Conservation (phyloP, 2,329 filamentous ascomycete genomes). For the Curvularia sp. region DNA sequence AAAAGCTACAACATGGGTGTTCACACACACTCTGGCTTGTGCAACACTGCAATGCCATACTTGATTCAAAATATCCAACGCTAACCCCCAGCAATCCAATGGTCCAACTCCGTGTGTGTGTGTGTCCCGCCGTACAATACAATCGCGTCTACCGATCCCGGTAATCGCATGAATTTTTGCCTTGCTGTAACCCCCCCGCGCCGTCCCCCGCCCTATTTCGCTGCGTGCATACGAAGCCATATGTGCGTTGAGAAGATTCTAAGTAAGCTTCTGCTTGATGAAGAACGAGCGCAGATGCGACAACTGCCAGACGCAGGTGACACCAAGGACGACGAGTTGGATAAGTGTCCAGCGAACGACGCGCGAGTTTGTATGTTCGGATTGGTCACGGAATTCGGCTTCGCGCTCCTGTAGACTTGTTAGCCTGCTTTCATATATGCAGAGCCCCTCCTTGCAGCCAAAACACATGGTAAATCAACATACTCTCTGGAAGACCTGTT, state of each 20-base stretch:
- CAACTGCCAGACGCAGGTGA: conserved; percentile 95
- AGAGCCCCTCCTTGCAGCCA: neutral
- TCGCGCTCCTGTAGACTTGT: conserved; percentile 77
- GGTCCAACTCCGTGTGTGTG: conserved; percentile 26
- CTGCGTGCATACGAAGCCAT: neutral
- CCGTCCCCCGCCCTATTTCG: too few species aligned
- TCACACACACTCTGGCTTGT: neutral
- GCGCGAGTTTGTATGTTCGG: conserved; percentile 87
- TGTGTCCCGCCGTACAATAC: conserved; percentile 25
- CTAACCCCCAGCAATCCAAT: conserved; percentile 15
- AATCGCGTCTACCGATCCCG: conserved; percentile 13
- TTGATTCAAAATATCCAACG: conserved; percentile 16
- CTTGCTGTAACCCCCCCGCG: conserved; percentile 1
- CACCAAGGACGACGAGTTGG: conserved; percentile 81
- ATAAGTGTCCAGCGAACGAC: conserved; percentile 94
- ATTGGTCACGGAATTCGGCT: conserved; percentile 97
- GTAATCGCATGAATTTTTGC: conserved; percentile 19
- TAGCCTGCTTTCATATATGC: conserved; percentile 11
- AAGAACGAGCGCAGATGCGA: conserved; percentile 96
- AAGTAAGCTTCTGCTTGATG: conserved; percentile 99
- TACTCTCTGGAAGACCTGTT: conserved; percentile 96
- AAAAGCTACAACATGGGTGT: neutral
- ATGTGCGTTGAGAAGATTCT: conserved; percentile 36
- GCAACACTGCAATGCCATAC: conserved; percentile 4
- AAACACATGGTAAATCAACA: conserved; percentile 14